Base-by-base conservation (phyloP, 139 green algal genomes). In the Choricystis sp. region DNA sequence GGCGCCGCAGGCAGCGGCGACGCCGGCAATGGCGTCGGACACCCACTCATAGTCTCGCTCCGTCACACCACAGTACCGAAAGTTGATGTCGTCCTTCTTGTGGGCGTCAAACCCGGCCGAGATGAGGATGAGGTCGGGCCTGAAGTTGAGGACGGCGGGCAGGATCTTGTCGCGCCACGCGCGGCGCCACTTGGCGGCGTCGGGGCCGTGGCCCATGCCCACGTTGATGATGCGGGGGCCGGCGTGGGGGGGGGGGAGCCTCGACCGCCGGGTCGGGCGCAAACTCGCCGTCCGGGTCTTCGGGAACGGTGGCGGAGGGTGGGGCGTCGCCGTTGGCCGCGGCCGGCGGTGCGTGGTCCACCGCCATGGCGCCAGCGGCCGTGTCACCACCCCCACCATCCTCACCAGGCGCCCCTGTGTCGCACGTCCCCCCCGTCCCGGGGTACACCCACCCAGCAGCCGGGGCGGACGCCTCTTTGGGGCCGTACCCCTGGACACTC, bases 21-120 rank as follows among this genome's bases (percentile, higher is more conserved):
- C 74, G 72, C 86, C 71, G 66, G 89, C 77, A 58, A 95, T 77
- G 77, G 94, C 77, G 31, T 86, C 77, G 14, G 87, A 94, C 23
- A 96, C 29, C 87, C 87, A 96, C 78, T 91, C 82, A 66, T 86
- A 96, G 68, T 96, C 89, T 21, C 69, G 66, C 74, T 94, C 87
- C 21, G 75, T 79, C 1, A 93, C 70, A 55, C 88, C 88, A 57
- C 94, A 83, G 77, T 88, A 94, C 20, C 73, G 68, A 56, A 82
- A 83, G 73, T 93, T 93, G 52, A 94, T 87, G 29, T 87, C 83
- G 63, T 94, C 86, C 72, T 89, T 88, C 24, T 69, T 71, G 68
- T 94, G 86, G 3, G 89, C 89, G 61, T 96, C 89, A 77, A 95
- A 95, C 31, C 89, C 88, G 1, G 89, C 86, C 1, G 81, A 92